A percentile compares a stretch with the other conserved stretches of the same genome.
These are phyloP conservation scores for Chrysoporthe austroafricana DNA, from an alignment of 2,329 filamentous ascomycete genomes.

Conservation along the genomic window DNA sequence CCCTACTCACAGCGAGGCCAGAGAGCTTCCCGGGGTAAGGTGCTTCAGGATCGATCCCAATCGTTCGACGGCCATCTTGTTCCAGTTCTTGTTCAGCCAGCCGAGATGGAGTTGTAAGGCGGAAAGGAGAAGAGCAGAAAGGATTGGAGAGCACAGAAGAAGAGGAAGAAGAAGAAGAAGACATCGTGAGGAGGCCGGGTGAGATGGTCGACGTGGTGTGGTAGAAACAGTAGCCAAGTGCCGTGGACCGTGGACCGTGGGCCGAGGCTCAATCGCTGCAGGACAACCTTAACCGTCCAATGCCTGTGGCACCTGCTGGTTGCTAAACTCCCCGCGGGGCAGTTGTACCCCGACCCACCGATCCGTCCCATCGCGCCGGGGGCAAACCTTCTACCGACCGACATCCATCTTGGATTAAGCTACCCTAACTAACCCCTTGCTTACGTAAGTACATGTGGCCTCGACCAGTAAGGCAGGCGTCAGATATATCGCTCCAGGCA, in stretches of 20 bases:
- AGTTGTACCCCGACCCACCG: not conserved
- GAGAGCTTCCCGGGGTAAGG: constrained; percentile 71
- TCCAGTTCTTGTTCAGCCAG: not conserved
- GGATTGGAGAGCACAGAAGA: not conserved
- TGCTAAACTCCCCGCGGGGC: constrained; percentile 9
- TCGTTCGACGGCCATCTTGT: constrained; percentile 79
- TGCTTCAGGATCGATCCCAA: constrained; percentile 88
- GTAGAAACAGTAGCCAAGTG: not conserved
- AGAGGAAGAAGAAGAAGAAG: not conserved
- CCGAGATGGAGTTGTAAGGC: no score
- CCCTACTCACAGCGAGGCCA: constrained; percentile 74
- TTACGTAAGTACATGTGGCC: no score
- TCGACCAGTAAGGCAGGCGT: no score
- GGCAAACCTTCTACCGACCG: constrained; percentile 1
- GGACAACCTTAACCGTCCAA: not conserved
- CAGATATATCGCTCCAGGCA: no score
- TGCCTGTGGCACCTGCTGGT: not conserved
- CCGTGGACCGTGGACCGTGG: constrained; percentile 13
- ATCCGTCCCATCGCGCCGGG: not conserved
- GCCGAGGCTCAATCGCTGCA: constrained; percentile 19
- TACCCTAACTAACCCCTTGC: not conserved
- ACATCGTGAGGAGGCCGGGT: not conserved
- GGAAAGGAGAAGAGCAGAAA: not conserved
- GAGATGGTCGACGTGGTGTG: not conserved
- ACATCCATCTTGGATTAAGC: no score